phyloP scores from a whole-genome alignment of 257 asterid genomes.

The Leptodermis oblonga region DNA sequence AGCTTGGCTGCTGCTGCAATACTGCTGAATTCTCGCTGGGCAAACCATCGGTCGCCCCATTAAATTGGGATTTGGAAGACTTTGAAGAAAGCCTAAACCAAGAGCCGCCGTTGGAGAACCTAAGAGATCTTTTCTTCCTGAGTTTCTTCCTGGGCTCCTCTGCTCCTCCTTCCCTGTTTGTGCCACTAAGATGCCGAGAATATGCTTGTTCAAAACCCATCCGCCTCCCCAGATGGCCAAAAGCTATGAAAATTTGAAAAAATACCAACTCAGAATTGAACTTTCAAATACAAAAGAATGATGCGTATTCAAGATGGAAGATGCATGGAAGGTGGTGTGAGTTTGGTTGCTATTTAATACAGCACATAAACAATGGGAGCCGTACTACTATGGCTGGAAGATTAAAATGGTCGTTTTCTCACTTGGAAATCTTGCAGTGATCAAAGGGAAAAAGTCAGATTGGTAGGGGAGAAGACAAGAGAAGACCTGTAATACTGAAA shows the following conservation, averaged over 20 bases:
- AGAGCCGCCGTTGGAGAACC: conserved; percentile 20
- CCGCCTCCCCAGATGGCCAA: conserved; percentile 15
- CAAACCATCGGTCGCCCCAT: conserved; percentile 21
- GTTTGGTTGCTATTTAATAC: background rate
- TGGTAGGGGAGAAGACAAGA: conserved; percentile 17
- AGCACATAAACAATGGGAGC: background rate
- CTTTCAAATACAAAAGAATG: background rate
- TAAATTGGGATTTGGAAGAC: conserved; percentile 20
- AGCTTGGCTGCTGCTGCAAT: conserved; percentile 17
- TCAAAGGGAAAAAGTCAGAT: conserved; percentile 19
- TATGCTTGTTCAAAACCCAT: conserved; percentile 35
- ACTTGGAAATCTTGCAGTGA: conserved; percentile 15
- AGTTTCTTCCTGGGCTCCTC: conserved; percentile 24
- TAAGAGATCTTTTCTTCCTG: conserved; percentile 25
- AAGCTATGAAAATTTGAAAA: no score
- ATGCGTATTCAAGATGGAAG: background rate
- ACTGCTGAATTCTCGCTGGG: conserved; percentile 13
- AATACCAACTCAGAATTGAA: background rate
- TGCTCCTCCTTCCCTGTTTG: conserved; percentile 20
- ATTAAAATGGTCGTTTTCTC: conserved; percentile 6
- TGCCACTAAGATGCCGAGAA: conserved; percentile 17
- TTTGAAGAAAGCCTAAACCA: conserved; percentile 22
- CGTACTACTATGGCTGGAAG: conserved; percentile 3
- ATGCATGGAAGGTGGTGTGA: conserved; percentile 6
- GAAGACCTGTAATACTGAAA: conserved; percentile 8